Conservation (phyloP, 768 basidiomycete genomes). For the Pulveroboletus sp. region DNA sequence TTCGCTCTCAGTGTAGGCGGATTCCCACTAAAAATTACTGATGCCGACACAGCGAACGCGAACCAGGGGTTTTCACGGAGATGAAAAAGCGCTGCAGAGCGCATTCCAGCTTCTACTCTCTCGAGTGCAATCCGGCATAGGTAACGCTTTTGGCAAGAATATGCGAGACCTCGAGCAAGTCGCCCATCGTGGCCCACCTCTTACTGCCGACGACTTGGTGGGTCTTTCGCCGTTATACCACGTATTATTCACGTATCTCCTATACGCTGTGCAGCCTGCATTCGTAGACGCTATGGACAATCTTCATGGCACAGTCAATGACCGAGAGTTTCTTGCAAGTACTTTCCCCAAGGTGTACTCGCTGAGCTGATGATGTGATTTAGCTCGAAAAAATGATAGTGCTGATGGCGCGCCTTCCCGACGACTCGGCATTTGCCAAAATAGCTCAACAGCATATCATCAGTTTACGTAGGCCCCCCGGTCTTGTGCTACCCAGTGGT, state of each 20-base stretch:
- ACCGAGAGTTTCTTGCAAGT: slow-evolving; percentile 57
- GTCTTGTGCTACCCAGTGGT: not conserved
- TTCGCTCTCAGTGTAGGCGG: not conserved
- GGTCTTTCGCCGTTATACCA: not conserved
- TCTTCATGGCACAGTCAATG: slow-evolving; percentile 43
- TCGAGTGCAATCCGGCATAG: slow-evolving; percentile 4
- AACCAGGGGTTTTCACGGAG: not conserved
- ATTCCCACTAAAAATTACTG: not conserved
- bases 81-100: slow-evolving; percentile 1
- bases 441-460: slow-evolving; percentile 50
- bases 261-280: slow-evolving; percentile 36
- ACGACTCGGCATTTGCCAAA: slow-evolving; percentile 25
- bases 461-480: slow-evolving; percentile 48
- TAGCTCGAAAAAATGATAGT: slow-evolving; percentile 62
- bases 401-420: slow-evolving; percentile 51
- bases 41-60: slow-evolving; percentile 5
- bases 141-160: slow-evolving; percentile 9
- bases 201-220: slow-evolving; percentile 28
- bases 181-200: slow-evolving; percentile 21
- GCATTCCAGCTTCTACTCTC: slow-evolving; percentile 14
- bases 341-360: not conserved
- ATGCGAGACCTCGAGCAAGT: slow-evolving; percentile 29
- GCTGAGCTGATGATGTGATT: slow-evolving; percentile 3
- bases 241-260: not conserved
- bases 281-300: slow-evolving; percentile 45